These are phyloP conservation scores for Bryum argenteum DNA, from an alignment of 225 moss, liverwort and hornwort species.

Conservation along the genomic window DNA sequence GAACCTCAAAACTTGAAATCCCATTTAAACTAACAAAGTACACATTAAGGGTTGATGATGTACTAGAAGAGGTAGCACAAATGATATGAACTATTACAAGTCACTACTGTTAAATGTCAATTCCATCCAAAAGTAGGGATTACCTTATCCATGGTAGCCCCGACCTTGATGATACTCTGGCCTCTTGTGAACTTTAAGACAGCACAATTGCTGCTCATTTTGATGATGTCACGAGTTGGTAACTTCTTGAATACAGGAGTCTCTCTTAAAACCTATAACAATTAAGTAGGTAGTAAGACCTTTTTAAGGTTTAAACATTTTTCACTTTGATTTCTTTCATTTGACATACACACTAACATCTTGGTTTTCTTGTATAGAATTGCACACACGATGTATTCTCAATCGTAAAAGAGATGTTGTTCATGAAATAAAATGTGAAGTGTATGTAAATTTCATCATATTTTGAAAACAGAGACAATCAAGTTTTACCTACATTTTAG, in stretches of 20 bases:
- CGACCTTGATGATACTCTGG: slow-evolving; percentile 73
- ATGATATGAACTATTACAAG: neutral
- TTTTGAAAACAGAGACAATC: slow-evolving; percentile 1
- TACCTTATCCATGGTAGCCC: slow-evolving; percentile 74
- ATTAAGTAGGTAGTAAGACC: neutral
- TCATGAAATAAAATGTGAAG: neutral
- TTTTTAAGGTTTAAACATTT: neutral
- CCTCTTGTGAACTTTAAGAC: slow-evolving; percentile 68
- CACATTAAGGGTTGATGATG: neutral
- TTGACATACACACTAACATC: too few relatives aligned
- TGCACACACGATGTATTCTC: neutral
- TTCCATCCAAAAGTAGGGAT: slow-evolving; percentile 6
- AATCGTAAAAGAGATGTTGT: neutral
- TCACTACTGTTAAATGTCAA: neutral
- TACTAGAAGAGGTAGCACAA: neutral
- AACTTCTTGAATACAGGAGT: slow-evolving; percentile 72
- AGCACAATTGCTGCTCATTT: slow-evolving; percentile 64
- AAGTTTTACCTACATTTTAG: neutral
- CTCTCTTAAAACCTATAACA: slow-evolving; percentile 73
- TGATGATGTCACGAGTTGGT: slow-evolving; percentile 77
- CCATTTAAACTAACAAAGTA: neutral
- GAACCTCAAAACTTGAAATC: slow-evolving; percentile 27
- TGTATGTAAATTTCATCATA: neutral
- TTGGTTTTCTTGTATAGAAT: too few relatives aligned
- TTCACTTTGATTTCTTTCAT: too few relatives aligned